Percentiles rank a stretch among this genome's conserved stretches.
phyloP scores from a whole-genome alignment of 495 filamentous ascomycete species.

The Daldinia loculata region DNA sequence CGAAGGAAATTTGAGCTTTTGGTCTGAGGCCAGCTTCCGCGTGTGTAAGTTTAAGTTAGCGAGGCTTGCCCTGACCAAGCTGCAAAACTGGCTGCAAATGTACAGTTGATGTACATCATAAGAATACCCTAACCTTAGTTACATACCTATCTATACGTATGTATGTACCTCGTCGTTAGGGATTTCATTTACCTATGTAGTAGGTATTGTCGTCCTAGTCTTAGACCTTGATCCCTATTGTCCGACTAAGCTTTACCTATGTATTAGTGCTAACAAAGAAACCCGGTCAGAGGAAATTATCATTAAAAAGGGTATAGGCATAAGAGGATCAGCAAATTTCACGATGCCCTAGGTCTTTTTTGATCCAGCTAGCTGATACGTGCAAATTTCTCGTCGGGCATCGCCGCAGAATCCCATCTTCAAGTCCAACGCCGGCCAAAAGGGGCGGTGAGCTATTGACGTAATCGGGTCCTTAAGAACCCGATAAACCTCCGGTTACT shows the following conservation, averaged over 20 bases:
- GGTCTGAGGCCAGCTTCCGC: conserved; percentile 32
- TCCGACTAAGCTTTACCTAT: neutral
- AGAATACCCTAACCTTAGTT: neutral
- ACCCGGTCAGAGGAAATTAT: conserved; percentile 8
- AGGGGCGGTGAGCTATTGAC: conserved; percentile 45
- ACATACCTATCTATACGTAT: neutral
- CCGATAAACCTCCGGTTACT: conserved; percentile 31
- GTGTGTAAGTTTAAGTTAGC: conserved; percentile 29
- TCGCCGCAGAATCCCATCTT: conserved; percentile 36
- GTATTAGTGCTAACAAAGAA: conserved; percentile 11
- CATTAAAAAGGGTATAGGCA: neutral
- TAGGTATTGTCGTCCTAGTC: neutral
- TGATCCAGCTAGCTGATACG: conserved; percentile 29
- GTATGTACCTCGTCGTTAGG: neutral
- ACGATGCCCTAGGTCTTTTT: conserved; percentile 24
- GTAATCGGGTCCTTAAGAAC: conserved; percentile 35
- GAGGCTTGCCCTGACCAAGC: conserved; percentile 20
- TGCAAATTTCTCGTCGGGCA: conserved; percentile 37
- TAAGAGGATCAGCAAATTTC: conserved; percentile 28
- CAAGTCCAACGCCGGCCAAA: conserved; percentile 37
- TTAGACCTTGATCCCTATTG: neutral
- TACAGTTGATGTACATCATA: conserved; percentile 16
- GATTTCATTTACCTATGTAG: neutral
- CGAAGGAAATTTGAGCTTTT: conserved; percentile 39
- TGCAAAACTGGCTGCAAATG: conserved; percentile 9